Evolutionary conservation across 2,329 filamentous ascomycete species (phyloP), one percentile per base, ranked within the genome.

Genomic region (Aspergillus sclerotialis): DNA sequence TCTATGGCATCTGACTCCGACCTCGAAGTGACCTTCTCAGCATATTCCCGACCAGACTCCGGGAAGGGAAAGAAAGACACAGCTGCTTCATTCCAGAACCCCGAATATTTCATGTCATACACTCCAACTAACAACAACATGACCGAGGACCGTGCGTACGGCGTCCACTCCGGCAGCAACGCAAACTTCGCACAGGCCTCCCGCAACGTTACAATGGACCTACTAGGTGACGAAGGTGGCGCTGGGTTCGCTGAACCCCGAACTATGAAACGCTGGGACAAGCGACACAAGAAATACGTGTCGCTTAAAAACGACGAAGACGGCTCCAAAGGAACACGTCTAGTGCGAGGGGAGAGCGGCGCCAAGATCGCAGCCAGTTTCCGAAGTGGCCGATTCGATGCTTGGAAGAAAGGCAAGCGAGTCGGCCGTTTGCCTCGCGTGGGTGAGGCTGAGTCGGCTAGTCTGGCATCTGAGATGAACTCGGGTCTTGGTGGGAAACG

Each of bases 81-180:
- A 32, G 37, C 55, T 26, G 37, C 65, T 9, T 75, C 80, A 29
- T 94, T 80, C 73, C 79, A 85, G 55, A 89, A 95, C 57, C 75
- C 80, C 0, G 89, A 95, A 28, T 78, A 92, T 49, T 98, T 93
- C 78, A 96, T 98, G 88, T 84, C 86, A 7, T 98, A 98, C 70
- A 85, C 79, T 1, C 92, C 92, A 0, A 81, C 84, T 42, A 80
- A 79, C 27, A 75, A 77, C 49, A 92, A 90, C 59, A 72, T 83
- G 4, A 85, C 83, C 33, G 90, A 96, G 64, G 88, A 95, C 56
- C 83, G 85, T 35, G 92, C 82, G 9, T 98, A 98, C 64, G 88
- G 89, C 44, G 88, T 98, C 12, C 86, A 93, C 61, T 84, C 86
- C 0, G 87, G 87, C 32, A 78, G 76, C 7, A 74, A 71, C 48